phyloP scores from a whole-genome alignment of 345 rosid genomes.

The Syzygium oleosum region DNA sequence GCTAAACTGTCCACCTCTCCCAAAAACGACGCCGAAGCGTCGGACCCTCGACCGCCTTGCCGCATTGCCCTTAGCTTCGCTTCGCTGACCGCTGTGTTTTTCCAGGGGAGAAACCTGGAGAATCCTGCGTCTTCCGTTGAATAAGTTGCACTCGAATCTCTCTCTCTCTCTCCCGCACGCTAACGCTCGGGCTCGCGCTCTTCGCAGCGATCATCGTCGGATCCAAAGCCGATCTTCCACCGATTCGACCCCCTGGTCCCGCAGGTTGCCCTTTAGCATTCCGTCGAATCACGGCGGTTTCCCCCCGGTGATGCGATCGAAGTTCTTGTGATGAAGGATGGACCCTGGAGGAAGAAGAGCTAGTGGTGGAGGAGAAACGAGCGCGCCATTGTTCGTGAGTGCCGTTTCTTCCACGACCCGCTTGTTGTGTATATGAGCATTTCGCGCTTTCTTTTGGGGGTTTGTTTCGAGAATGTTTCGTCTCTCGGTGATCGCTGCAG shows the following conservation, averaged over 20 bases:
- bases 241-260: neutral
- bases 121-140: neutral
- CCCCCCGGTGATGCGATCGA: neutral
- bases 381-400: slow-evolving; percentile 12
- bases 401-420: neutral
- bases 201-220: neutral
- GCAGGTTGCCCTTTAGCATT: neutral
- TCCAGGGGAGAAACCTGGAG: neutral
- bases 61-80: neutral
- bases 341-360: slow-evolving; percentile 16
- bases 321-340: neutral
- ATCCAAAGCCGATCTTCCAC: neutral
- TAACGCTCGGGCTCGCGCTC: neutral
- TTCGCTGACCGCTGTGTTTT: neutral
- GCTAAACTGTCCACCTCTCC: too few species aligned
- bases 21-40: neutral
- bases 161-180: neutral
- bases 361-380: slow-evolving; percentile 10
- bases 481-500: neutral
- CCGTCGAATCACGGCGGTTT: neutral
- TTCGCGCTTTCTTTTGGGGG: neutral
- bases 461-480: neutral
- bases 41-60: neutral
- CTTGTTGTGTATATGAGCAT: neutral
- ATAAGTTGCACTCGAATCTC: neutral